Evolutionary conservation across 2,329 filamentous ascomycete species (phyloP).

Genomic region (Fonsecaea nubica): DNA sequence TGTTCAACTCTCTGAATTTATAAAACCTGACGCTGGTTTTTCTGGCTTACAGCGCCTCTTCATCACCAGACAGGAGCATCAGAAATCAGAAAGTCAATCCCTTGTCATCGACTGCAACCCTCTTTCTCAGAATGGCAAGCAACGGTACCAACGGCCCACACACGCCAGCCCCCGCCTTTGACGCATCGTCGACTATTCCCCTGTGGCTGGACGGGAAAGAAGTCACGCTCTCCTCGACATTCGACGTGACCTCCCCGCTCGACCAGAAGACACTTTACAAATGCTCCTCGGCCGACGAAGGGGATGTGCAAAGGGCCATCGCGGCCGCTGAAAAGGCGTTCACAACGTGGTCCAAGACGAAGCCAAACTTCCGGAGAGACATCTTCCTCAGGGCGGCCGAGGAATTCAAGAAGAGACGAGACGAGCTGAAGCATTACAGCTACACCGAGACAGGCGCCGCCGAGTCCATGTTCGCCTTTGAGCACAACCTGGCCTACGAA

Average conservation of each 20-base stretch:
- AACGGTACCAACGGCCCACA: slow-evolving; percentile 31
- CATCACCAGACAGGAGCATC: slow-evolving; percentile 18
- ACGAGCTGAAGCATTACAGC: slow-evolving; percentile 68
- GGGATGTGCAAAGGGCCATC: slow-evolving; percentile 63
- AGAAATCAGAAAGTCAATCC: slow-evolving; percentile 2
- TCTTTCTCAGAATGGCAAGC: slow-evolving; percentile 23
- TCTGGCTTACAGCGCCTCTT: background rate
- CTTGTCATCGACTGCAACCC: background rate
- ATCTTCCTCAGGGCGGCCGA: slow-evolving; percentile 73
- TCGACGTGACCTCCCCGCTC: slow-evolving; percentile 62
- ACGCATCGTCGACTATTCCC: slow-evolving; percentile 44
- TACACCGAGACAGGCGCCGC: slow-evolving; percentile 63
- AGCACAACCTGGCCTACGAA: slow-evolving; percentile 32
- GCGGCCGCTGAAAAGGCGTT: slow-evolving; percentile 71
- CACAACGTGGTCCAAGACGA: slow-evolving; percentile 70
- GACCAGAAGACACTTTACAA: slow-evolving; percentile 61
- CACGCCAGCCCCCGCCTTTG: slow-evolving; percentile 32
- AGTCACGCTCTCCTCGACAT: slow-evolving; percentile 48
- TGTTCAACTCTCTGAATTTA: background rate
- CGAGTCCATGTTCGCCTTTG: slow-evolving; percentile 47
- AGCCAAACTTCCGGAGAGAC: slow-evolving; percentile 66
- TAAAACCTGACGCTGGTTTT: background rate
- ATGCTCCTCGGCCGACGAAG: slow-evolving; percentile 62
- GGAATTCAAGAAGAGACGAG: slow-evolving; percentile 63
- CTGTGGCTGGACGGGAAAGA: slow-evolving; percentile 54